Percentiles rank a stretch among this genome's conserved stretches.
Evolutionary conservation across 2,329 filamentous ascomycete genomes (phyloP).

Genomic region (Nothophaeocryptopus gaeumannii): DNA sequence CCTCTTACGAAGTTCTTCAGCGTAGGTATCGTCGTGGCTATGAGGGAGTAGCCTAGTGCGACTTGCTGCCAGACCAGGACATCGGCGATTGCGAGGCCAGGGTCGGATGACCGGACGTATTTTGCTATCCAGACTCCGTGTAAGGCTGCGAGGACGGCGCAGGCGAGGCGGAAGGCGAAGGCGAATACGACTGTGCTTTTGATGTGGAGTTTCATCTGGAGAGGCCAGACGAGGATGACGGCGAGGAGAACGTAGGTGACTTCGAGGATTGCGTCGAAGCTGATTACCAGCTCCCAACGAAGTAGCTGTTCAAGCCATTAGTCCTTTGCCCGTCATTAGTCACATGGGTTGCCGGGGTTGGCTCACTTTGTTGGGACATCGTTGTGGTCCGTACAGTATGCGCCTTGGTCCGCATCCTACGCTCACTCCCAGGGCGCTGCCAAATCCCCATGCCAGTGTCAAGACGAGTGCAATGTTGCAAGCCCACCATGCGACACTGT

Average conservation of each 20-base stretch:
- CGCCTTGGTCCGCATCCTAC: constrained; percentile 19
- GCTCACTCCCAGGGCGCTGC: constrained; percentile 23
- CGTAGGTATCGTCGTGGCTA: constrained; percentile 32
- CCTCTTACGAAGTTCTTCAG: constrained; percentile 31
- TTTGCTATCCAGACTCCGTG: constrained; percentile 20
- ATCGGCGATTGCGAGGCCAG: constrained; percentile 23
- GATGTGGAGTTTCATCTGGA: constrained; percentile 31
- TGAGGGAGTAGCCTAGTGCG: constrained; percentile 31
- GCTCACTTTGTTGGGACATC: constrained; percentile 23
- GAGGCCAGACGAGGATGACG: constrained; percentile 26
- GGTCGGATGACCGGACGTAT: constrained; percentile 23
- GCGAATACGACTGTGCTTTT: constrained; percentile 30
- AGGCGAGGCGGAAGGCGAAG: constrained; percentile 30
- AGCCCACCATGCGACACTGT: constrained; percentile 20
- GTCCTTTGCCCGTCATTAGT: not conserved
- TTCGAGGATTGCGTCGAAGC: constrained; percentile 30
- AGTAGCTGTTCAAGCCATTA: constrained; percentile 9
- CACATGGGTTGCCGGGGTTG: too few relatives aligned
- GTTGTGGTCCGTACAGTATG: constrained; percentile 17
- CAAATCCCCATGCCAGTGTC: constrained; percentile 28
- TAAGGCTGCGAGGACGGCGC: constrained; percentile 21
- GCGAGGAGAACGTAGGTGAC: constrained; percentile 25
- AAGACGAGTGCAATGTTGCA: constrained; percentile 18
- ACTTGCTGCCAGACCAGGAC: constrained; percentile 31
- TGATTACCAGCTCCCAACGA: constrained; percentile 29